A percentile compares a stretch with the other conserved stretches of the same genome.
Evolutionary conservation across 1,139 yeast species (phyloP).

Genomic region (Magnusiomyces paraingens): DNA sequence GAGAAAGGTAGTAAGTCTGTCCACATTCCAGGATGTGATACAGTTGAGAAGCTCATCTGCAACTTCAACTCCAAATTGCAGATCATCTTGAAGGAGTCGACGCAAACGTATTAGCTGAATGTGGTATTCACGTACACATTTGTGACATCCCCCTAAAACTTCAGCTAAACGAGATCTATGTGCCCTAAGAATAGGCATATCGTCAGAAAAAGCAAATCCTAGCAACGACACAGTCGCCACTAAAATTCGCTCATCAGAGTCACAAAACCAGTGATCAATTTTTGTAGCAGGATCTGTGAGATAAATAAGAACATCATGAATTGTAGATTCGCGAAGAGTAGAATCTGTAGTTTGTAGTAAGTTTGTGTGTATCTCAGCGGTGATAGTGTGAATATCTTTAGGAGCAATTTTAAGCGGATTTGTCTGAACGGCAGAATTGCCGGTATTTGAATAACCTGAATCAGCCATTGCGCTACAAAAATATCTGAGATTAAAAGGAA

Average conservation of each 20-base stretch:
- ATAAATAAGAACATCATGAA: not conserved
- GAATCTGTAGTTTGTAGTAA: not conserved
- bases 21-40: conserved; percentile 21
- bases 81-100: conserved; percentile 12
- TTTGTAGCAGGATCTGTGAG: not conserved
- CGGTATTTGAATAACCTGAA: too few relatives aligned
- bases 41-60: conserved; percentile 20
- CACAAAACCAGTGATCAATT: conserved; percentile 4
- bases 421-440: too few relatives aligned
- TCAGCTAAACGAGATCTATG: conserved; percentile 19
- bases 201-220: not conserved
- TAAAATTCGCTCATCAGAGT: not conserved
- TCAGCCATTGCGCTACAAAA: too few relatives aligned
- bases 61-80: conserved; percentile 18
- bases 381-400: too few relatives aligned
- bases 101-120: conserved; percentile 12
- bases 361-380: too few relatives aligned
- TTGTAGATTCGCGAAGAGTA: not conserved
- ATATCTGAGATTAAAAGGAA: too few relatives aligned
- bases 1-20: conserved; percentile 18
- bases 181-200: conserved; percentile 10
- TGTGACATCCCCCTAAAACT: conserved; percentile 30
- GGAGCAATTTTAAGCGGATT: too few relatives aligned
- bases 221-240: not conserved
- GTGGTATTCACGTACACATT: conserved; percentile 27